Evolutionary conservation across 2,329 filamentous ascomycete species (phyloP), one percentile per base, ranked within the genome.

Genomic region (Raffaelea deltoideospora): DNA sequence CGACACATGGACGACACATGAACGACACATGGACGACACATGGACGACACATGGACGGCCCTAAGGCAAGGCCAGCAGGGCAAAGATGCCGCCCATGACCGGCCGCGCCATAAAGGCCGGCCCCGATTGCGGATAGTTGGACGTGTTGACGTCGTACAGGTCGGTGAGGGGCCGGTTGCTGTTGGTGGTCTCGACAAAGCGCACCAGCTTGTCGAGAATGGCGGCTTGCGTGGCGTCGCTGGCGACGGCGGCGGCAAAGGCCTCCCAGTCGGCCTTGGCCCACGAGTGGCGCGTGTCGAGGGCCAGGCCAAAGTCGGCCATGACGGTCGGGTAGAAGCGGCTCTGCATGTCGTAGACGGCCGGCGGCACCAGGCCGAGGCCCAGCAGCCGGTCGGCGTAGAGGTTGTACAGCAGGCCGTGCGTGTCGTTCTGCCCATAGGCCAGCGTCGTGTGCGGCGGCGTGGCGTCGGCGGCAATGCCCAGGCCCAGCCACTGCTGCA

Each of bases 241-340:
- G 0, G 81, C 70, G 10, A 87, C 76, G 10, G 84, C 79, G n/a
- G 85, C 85, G 5, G 74, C 72, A 59, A 86, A 87, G 53, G 90
- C 75, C 52, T 87, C 76, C 85, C 85, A 93, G 60, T 93, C 85
- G 1, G 73, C 75, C 60, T 93, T 93, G 43, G 83, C 81, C 60
- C 85, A 88, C 1, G 77, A 61, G 57, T 90, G 82, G 34, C 85
- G 74, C 32, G 72, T 79, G 59, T 93, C 85, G 10, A 93, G 73
- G 0, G 84, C 79, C 1, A 92, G 66, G n/a, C 83, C 85, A 55
- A 83, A 90, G 49, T 75, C 71, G 43, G 80, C 73, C 35, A 76
- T 72, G 3, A 82, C 72, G 10, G 69, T 69, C 31, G 67, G 64
- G 61, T 93, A 93, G 68, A 83, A 92, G 39, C 66, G 57, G 22